phyloP scores from a whole-genome alignment of 1,284 basidiomycete species.

The Leccinum huronense region DNA sequence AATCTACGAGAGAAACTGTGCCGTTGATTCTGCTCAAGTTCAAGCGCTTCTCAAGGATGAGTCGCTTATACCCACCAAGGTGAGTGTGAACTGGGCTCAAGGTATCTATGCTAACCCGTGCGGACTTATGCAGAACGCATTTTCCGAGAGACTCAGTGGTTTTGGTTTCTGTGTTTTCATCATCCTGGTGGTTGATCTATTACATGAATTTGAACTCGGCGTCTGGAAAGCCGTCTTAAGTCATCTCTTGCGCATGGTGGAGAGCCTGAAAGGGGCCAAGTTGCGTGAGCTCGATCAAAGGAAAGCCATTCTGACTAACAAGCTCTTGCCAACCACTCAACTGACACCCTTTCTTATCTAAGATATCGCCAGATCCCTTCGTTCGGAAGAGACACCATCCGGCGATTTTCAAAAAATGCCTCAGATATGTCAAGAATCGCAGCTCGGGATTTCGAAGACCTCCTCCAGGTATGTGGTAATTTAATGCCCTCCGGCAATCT shows the following conservation, averaged over 20 bases:
- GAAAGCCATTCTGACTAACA: neutral
- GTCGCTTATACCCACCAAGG: no score
- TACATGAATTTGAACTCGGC: neutral
- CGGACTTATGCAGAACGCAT: no score
- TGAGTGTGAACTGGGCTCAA: no score
- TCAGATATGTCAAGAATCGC: neutral
- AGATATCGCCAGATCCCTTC: neutral
- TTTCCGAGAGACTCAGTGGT: no score
- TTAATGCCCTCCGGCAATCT: neutral
- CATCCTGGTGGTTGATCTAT: neutral
- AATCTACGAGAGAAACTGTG: neutral
- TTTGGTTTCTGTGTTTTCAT: neutral
- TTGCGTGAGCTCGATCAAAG: no score
- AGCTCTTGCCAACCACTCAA: neutral
- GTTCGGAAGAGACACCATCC: slow-evolving; percentile 5
- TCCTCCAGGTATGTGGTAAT: slow-evolving; percentile 6
- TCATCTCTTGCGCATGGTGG: neutral
- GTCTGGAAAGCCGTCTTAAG: neutral
- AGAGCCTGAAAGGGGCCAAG: no score
- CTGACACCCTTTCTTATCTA: neutral
- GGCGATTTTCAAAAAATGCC: neutral
- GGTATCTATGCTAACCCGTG: no score
- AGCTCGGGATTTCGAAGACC: slow-evolving; percentile 28
- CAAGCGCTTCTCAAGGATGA: no score
- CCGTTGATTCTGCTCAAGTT: neutral